phyloP scores from a whole-genome alignment of 2,329 filamentous ascomycete genomes.

The Periconia sp. region DNA sequence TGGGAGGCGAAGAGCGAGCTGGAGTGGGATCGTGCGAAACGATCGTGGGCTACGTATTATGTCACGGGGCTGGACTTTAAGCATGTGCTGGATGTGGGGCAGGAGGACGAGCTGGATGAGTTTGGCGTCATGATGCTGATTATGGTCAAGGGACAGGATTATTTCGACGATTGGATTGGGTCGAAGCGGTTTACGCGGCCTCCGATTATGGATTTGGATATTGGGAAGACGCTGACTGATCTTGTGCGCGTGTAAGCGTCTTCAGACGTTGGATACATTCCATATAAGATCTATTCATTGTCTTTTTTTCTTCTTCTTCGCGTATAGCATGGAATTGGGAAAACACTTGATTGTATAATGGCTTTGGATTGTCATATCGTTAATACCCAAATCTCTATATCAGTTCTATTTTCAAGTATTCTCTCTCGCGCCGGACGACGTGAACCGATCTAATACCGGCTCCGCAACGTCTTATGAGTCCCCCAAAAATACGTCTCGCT shows the following conservation, averaged over 20 bases:
- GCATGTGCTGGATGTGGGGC: slow-evolving; percentile 10
- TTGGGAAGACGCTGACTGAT: slow-evolving; percentile 1
- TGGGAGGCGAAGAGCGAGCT: slow-evolving; percentile 16
- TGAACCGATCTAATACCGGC: too few species aligned
- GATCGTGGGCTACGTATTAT: slow-evolving; percentile 11
- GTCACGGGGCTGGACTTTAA: slow-evolving; percentile 18
- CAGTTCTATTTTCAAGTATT: too few species aligned
- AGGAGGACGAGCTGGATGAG: slow-evolving; percentile 18
- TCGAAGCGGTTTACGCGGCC: background rate
- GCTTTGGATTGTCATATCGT: too few species aligned
- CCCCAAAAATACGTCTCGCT: too few species aligned
- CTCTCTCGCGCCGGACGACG: too few species aligned
- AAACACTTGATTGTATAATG: too few species aligned
- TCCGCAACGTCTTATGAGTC: too few species aligned
- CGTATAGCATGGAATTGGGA: too few species aligned
- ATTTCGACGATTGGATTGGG: slow-evolving; percentile 17
- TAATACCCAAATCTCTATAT: too few species aligned
- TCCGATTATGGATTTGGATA: slow-evolving; percentile 7
- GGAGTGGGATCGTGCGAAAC: slow-evolving; percentile 15
- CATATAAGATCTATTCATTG: background rate
- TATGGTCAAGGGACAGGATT: slow-evolving; percentile 18
- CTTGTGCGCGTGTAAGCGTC: background rate
- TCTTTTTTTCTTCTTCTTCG: too few species aligned
- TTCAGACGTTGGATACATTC: background rate
- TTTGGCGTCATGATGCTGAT: slow-evolving; percentile 22